Percentiles rank a stretch among this genome's conserved stretches.
These are phyloP conservation scores for Scheffersomyces segobiensis DNA, from an alignment of 1,139 yeast species.

Conservation along the genomic window DNA sequence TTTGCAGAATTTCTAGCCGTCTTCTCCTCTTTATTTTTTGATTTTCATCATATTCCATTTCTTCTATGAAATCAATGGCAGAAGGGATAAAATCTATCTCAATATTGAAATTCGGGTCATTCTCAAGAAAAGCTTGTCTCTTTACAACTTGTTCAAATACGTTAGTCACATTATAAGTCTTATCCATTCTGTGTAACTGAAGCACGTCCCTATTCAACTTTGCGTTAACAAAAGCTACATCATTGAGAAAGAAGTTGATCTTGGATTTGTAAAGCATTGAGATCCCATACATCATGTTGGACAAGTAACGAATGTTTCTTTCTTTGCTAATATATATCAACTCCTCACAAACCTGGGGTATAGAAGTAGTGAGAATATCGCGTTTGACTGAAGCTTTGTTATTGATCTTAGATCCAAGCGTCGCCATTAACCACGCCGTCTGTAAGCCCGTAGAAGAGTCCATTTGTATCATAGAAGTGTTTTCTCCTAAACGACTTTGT, in stretches of 20 bases:
- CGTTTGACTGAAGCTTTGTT: slow-evolving; percentile 30
- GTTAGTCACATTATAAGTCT: neutral
- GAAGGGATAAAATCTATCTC: slow-evolving; percentile 26
- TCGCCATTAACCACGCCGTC: slow-evolving; percentile 29
- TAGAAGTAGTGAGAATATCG: slow-evolving; percentile 42
- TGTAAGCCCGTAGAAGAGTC: slow-evolving; percentile 6
- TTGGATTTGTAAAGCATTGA: slow-evolving; percentile 55
- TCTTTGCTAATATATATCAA: slow-evolving; percentile 26
- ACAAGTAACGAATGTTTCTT: slow-evolving; percentile 44
- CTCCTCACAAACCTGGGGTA: slow-evolving; percentile 46
- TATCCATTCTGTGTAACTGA: neutral
- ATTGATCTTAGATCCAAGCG: slow-evolving; percentile 40
- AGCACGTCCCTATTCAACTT: slow-evolving; percentile 23
- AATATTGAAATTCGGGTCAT: slow-evolving; percentile 46
- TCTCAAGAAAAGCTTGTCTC: slow-evolving; percentile 22
- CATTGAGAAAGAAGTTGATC: slow-evolving; percentile 44
- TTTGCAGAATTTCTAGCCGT: slow-evolving; percentile 11
- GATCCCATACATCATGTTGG: slow-evolving; percentile 58
- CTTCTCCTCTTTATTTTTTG: slow-evolving; percentile 12
- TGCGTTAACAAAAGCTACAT: slow-evolving; percentile 26
- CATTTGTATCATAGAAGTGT: neutral
- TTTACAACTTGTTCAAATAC: neutral
- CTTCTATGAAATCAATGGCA: slow-evolving; percentile 6
- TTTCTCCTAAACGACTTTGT: neutral
- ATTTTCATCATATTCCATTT: slow-evolving; percentile 5